Conservation (phyloP, 2,329 filamentous ascomycete genomes). For the Chalara sp. region DNA sequence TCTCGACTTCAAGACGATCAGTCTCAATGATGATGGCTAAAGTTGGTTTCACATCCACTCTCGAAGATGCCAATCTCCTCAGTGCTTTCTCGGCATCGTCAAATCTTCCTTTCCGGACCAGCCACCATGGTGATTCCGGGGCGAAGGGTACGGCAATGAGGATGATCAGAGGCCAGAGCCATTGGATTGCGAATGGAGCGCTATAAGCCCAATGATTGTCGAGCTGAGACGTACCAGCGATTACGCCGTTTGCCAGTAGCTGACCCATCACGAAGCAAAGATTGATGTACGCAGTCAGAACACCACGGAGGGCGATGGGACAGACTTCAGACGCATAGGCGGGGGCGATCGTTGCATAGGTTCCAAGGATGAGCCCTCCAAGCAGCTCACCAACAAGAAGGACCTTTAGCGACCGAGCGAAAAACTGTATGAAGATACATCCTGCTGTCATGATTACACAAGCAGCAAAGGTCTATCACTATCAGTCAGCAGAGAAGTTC, state of each 20-base stretch:
- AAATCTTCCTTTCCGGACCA: slow-evolving; percentile 36
- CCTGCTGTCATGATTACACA: slow-evolving; percentile 4
- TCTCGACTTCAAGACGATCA: slow-evolving; percentile 43
- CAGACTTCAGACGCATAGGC: slow-evolving; percentile 40
- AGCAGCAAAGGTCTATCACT: background rate
- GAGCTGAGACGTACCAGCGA: slow-evolving; percentile 24
- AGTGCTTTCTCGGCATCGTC: slow-evolving; percentile 32
- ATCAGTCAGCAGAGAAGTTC: too few species aligned
- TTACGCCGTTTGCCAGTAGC: slow-evolving; percentile 40
- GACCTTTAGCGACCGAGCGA: slow-evolving; percentile 9
- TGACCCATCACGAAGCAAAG: slow-evolving; percentile 45
- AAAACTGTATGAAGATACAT: slow-evolving; percentile 15
- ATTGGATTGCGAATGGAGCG: slow-evolving; percentile 36
- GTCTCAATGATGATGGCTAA: slow-evolving; percentile 50
- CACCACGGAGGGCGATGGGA: slow-evolving; percentile 44
- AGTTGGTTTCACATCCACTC: slow-evolving; percentile 34
- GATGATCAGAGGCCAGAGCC: slow-evolving; percentile 42
- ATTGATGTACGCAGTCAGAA: slow-evolving; percentile 43
- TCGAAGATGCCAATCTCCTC: slow-evolving; percentile 15
- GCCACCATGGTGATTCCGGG: slow-evolving; percentile 44
- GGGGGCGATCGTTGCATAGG: slow-evolving; percentile 36
- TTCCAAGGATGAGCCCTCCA: slow-evolving; percentile 41
- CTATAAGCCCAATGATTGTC: slow-evolving; percentile 21
- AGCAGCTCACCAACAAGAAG: slow-evolving; percentile 17
- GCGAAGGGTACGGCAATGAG: slow-evolving; percentile 40